Percentiles rank a stretch among this genome's conserved stretches.
Evolutionary conservation across 345 rosid species (phyloP).

Genomic region (Adansonia digitata): DNA sequence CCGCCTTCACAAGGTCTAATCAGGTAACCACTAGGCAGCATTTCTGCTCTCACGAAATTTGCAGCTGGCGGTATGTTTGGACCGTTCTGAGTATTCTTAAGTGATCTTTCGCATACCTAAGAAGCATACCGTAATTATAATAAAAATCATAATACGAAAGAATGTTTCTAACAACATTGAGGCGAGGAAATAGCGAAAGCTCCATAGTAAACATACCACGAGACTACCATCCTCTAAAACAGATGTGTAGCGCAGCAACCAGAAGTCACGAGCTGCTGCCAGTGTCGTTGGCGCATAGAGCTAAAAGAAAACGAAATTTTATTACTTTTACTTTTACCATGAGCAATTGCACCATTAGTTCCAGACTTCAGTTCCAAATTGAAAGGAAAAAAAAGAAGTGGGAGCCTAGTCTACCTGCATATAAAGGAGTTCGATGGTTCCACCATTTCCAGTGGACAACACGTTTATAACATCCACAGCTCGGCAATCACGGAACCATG

Average conservation of each 20-base stretch:
- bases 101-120: slow-evolving; percentile 85
- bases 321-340: neutral
- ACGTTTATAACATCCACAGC: slow-evolving; percentile 78
- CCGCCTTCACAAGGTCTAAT: slow-evolving; percentile 99
- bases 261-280: slow-evolving; percentile 98
- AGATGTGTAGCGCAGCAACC: slow-evolving; percentile 96
- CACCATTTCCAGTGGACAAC: slow-evolving; percentile 85
- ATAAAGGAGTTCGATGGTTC: slow-evolving; percentile 90
- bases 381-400: neutral
- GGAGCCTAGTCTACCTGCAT: slow-evolving; percentile 64
- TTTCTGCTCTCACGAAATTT: slow-evolving; percentile 87
- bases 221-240: slow-evolving; percentile 96
- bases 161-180: neutral
- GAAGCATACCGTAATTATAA: neutral
- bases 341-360: neutral
- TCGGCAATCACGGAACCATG: slow-evolving; percentile 94
- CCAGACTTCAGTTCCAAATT: neutral
- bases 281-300: slow-evolving; percentile 94
- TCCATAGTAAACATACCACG: slow-evolving; percentile 50
- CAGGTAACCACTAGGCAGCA: slow-evolving; percentile 88
- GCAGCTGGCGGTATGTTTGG: slow-evolving; percentile 91
- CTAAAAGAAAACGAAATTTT: slow-evolving; percentile 27
- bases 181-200: neutral
- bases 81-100: slow-evolving; percentile 92
- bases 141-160: neutral